Base-by-base conservation (phyloP, 176 grass and related monocot species). In the Miscanthus lutarioriparius region DNA sequence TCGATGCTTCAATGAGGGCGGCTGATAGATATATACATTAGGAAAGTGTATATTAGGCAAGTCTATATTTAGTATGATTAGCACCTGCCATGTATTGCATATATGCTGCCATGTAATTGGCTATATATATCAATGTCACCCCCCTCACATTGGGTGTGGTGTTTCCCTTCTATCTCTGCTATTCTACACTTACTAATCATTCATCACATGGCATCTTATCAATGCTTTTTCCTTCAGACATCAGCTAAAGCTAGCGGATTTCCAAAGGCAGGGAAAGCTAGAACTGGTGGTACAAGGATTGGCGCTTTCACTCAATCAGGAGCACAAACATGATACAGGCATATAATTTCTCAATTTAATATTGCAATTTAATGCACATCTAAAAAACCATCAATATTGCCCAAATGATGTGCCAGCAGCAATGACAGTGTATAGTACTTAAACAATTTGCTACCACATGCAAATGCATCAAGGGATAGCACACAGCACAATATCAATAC, bases 181-280 rank as follows among this genome's bases (percentile, higher is more conserved):
- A 35, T 35, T 35, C 33, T 35, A 35, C 33, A 35, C 32, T n/a
- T n/a, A 30, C 28, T 86, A 43, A 56, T 86, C 70, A 80, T 81
- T 86, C 85, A 33, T 43, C 25, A 22, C 36, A 43, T 49, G 71
- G 58, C 64, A 70, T 8, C 84, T 80, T 66, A 67, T 67, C 44
- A 2, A 17, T 27, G 20, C 45, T 25, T 82, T 81, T 87, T 39
- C 14, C 47, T 87, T 53, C 62, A n/a, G 78, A 26, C 78, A 82
- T 45, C 78, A 61, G 37, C 63, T 69, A 82, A 82, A 82, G 85
- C 37, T 58, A 61, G 38, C 79, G 47, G 28, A 47, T 38, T 39
- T 77, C 6, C 64, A 70, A 70, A 75, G 27, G 58, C 48, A n/a
- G 20, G 17, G 13, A 64, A 85, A 76, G 48, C 78, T 61, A 75